Evolutionary conservation across 495 filamentous ascomycete genomes (phyloP), one percentile per base, ranked within the genome.

Genomic region (Xylaria bambusicola): DNA sequence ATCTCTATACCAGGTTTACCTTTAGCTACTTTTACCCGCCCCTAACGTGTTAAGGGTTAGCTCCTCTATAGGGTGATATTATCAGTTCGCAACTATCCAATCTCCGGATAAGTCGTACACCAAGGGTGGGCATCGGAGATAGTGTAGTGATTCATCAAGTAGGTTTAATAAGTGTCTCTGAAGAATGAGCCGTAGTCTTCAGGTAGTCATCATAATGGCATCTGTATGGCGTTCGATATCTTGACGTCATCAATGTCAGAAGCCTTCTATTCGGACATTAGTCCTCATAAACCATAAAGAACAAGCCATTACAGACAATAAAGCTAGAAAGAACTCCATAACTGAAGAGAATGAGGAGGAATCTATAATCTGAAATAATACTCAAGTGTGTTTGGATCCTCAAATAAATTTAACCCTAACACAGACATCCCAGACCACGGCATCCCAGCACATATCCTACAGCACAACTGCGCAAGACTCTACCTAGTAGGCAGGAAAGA

Each of bases 391-490:
- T 58, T 66, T 47, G 42, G 56, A 21, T 63, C 77, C 21, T 75
- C 77, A 49, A 79, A 81, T 35, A 77, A 71, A 8, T 81, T 77
- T 60, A 76, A 66, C 27, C 64, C 66, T 23, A 61, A 71, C 23
- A 61, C 60, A 7, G 66, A 73, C 51, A 54, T 71, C 15, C 60
- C 59, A 6, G 44, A 65, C 18, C 63, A 70, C 12, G 75, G 80
- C 38, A 82, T 83, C 26, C 63, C 73, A 26, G 74, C 80, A 13
- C 82, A 84, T 56, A 62, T 84, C 3, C 71, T 84, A 4, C 74
- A 83, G 58, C 80, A 82, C 60, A 77, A 77, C 24, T 67, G 76
- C 8, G 66, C 66, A 3, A 77, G 72, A 56, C 68, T 85, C 20
- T 75, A 77, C 47, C 64, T 83, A 0, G 64, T 83, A 6, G 78